These are phyloP conservation scores for Articulospora tetracladia DNA, from an alignment of 495 filamentous ascomycete genomes.

Conservation along the genomic window DNA sequence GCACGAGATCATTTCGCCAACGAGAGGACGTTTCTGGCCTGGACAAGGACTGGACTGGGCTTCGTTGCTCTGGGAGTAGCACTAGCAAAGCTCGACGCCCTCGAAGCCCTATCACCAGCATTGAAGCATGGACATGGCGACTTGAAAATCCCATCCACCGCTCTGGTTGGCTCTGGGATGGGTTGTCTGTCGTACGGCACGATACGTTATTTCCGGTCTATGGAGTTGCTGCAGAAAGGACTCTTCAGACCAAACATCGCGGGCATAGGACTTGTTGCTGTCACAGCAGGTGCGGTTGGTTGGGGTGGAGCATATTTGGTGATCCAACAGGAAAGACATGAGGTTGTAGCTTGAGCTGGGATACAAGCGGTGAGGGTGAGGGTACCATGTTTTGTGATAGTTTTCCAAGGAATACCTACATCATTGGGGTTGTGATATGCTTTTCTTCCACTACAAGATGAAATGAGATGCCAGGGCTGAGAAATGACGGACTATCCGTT, in stretches of 20 bases:
- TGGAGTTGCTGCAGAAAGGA: slow-evolving; percentile 12
- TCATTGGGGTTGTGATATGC: background rate
- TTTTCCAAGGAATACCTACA: background rate
- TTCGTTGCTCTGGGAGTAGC: slow-evolving; percentile 48
- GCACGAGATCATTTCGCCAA: slow-evolving; percentile 49
- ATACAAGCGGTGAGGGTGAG: background rate
- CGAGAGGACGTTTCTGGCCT: slow-evolving; percentile 53
- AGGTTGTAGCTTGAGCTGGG: background rate
- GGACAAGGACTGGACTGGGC: slow-evolving; percentile 49
- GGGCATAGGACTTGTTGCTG: slow-evolving; percentile 10
- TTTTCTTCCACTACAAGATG: background rate
- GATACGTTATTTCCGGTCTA: slow-evolving; percentile 9
- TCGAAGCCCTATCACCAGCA: slow-evolving; percentile 13
- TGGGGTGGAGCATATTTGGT: slow-evolving; percentile 11
- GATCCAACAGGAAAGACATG: slow-evolving; percentile 5
- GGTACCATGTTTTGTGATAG: background rate
- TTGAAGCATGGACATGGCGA: slow-evolving; percentile 15
- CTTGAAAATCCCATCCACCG: slow-evolving; percentile 9
- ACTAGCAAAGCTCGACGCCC: slow-evolving; percentile 17
- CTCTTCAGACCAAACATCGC: slow-evolving; percentile 14
- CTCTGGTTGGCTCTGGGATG: slow-evolving; percentile 11
- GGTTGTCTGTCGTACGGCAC: slow-evolving; percentile 14
- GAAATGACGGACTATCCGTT: background rate
- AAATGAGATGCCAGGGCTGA: background rate
- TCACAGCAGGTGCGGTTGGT: slow-evolving; percentile 7